A percentile compares a stretch with the other conserved stretches of the same genome.
Evolutionary conservation across 148 eudicot genomes (phyloP).

Genomic region (Mesembryanthemum crystallinum): DNA sequence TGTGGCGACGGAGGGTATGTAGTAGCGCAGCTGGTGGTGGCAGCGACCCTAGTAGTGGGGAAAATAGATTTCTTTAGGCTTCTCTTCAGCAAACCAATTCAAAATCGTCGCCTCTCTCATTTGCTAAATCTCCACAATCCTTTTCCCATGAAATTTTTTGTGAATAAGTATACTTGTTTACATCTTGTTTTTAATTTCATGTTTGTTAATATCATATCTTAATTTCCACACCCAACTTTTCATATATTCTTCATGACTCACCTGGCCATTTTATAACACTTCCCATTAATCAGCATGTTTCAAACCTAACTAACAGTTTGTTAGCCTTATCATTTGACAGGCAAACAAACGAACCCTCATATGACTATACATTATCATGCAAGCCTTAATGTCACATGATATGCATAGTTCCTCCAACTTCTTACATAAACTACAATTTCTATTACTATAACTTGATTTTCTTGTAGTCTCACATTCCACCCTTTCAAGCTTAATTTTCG

Average conservation of each 20-base stretch:
- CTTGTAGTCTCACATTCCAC: constrained; percentile 17
- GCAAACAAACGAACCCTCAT: constrained; percentile 4
- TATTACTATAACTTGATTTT: constrained; percentile 8
- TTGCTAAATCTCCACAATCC: constrained; percentile 9
- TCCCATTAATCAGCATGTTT: constrained; percentile 7
- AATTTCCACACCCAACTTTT: background rate
- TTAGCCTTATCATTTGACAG: constrained; percentile 6
- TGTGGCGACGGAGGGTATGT: background rate
- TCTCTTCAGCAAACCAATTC: constrained; percentile 22
- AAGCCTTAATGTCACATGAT: constrained; percentile 16
- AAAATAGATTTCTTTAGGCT: constrained; percentile 15
- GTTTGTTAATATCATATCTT: constrained; percentile 8
- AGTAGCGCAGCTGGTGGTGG: background rate
- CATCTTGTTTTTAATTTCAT: constrained; percentile 19
- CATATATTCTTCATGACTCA: constrained; percentile 25
- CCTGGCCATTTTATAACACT: constrained; percentile 18
- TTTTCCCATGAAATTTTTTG: constrained; percentile 10
- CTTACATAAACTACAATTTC: constrained; percentile 22
- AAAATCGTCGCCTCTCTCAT: constrained; percentile 1
- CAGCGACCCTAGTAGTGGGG: background rate
- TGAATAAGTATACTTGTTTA: constrained; percentile 13
- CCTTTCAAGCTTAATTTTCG: background rate
- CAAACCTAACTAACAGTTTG: constrained; percentile 12
- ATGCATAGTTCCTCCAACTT: constrained; percentile 26
- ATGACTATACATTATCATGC: constrained; percentile 18